Percentiles rank a stretch among this genome's conserved stretches.
Evolutionary conservation across 2,329 filamentous ascomycete species (phyloP).

Genomic region (Podosphaera leucotricha): DNA sequence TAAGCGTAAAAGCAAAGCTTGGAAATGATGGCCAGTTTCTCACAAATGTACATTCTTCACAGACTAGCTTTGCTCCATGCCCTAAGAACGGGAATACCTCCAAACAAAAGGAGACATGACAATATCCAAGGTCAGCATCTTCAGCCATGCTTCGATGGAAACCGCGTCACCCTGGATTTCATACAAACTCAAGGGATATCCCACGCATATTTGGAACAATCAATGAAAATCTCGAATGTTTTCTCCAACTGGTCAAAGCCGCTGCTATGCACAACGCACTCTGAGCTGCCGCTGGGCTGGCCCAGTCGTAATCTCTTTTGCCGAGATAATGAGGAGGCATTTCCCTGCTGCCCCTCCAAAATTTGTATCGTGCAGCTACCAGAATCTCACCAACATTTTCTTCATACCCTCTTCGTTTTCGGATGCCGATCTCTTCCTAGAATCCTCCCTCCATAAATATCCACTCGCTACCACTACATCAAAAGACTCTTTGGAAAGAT

Average conservation of each 20-base stretch:
- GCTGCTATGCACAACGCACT: neutral
- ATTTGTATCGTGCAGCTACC: neutral
- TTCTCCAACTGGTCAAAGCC: neutral
- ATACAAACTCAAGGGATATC: neutral
- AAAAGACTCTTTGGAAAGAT: no score
- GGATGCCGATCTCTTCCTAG: neutral
- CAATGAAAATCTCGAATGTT: neutral
- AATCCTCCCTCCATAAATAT: no score
- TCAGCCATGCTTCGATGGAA: neutral
- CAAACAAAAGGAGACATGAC: neutral
- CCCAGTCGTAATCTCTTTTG: neutral
- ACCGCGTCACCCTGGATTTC: neutral
- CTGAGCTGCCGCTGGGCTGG: neutral
- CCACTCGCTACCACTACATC: no score
- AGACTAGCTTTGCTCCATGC: neutral
- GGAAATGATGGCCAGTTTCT: neutral
- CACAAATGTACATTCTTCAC: neutral
- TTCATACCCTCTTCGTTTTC: neutral
- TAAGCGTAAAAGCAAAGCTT: constrained; percentile 1
- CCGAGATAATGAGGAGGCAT: neutral
- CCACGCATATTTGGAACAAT: neutral
- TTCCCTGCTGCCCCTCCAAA: neutral
- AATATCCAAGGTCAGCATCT: neutral
- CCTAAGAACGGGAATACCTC: neutral
- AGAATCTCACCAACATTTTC: neutral